These are phyloP conservation scores for Neoscytalidium dimidiatum DNA, from an alignment of 2,329 filamentous ascomycete species.

Conservation along the genomic window DNA sequence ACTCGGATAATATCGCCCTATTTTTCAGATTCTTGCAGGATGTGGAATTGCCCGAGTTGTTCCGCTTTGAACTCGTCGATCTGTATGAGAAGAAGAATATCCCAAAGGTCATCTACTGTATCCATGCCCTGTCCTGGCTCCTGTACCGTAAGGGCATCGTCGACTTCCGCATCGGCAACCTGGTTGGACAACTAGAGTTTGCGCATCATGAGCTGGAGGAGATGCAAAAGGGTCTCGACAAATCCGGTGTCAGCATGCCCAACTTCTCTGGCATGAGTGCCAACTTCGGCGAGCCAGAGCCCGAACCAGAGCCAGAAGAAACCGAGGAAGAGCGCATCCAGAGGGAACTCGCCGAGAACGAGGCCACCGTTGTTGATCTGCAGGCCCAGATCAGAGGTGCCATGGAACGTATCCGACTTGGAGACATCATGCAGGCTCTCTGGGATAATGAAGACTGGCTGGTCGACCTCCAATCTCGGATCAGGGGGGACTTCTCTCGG, in stretches of 20 bases:
- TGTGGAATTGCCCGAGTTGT: constrained; percentile 89
- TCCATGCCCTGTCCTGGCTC: constrained; percentile 97
- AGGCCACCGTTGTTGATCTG: constrained; percentile 71
- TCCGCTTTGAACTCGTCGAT: constrained; percentile 95
- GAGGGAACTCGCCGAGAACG: constrained; percentile 77
- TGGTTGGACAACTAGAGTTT: constrained; percentile 95
- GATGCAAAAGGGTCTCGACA: constrained; percentile 95
- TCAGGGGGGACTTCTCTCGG: constrained; percentile 83
- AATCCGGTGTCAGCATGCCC: constrained; percentile 92
- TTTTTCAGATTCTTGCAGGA: constrained; percentile 95
- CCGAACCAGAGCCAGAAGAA: constrained; percentile 70
- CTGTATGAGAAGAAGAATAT: constrained; percentile 99
- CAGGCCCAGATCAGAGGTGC: constrained; percentile 87
- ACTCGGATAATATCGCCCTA: constrained; percentile 96
- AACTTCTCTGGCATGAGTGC: constrained; percentile 97
- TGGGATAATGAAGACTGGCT: constrained; percentile 84
- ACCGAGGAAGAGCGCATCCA: constrained; percentile 88
- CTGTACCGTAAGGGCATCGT: constrained; percentile 93
- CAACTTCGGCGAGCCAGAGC: constrained; percentile 84
- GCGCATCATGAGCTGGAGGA: constrained; percentile 97
- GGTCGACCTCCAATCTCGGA: constrained; percentile 79
- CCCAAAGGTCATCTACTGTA: constrained; percentile 98
- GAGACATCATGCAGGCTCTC: constrained; percentile 80
- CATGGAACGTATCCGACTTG: constrained; percentile 72
- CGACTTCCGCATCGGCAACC: constrained; percentile 92